phyloP scores from a whole-genome alignment of 2,329 filamentous ascomycete genomes.

The Talaromyces sp. region DNA sequence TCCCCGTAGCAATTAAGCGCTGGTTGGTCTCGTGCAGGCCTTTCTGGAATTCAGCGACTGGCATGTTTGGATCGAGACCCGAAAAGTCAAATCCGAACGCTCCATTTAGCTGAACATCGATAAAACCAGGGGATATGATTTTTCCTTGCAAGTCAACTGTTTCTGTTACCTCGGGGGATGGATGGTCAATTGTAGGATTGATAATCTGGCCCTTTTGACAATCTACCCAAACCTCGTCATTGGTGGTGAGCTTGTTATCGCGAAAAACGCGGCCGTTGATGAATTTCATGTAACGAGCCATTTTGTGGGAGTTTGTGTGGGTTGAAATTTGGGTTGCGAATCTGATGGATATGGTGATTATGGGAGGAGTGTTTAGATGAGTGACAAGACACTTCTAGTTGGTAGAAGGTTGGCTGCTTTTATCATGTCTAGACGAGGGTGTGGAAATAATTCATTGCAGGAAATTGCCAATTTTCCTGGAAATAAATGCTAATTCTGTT shows the following conservation, averaged over 20 bases:
- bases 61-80: conserved; percentile 28
- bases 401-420: neutral
- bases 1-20: conserved; percentile 12
- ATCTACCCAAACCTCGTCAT: conserved; percentile 10
- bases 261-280: conserved; percentile 28
- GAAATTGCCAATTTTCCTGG: neutral
- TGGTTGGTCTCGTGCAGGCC: conserved; percentile 9
- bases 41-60: conserved; percentile 4
- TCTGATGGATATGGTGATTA: too few species aligned
- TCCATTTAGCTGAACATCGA: conserved; percentile 14
- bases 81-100: conserved; percentile 15
- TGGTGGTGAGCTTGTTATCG: conserved; percentile 31
- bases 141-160: conserved; percentile 9
- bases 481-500: neutral
- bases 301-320: neutral
- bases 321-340: neutral
- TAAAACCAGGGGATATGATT: conserved; percentile 13
- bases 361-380: neutral
- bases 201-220: conserved; percentile 3
- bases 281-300: conserved; percentile 8
- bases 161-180: neutral
- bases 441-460: neutral
- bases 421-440: neutral
- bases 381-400: neutral
- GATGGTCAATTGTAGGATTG: neutral